phyloP scores from a whole-genome alignment of 805 yeast species.

The Ogataea thermomethanolica region DNA sequence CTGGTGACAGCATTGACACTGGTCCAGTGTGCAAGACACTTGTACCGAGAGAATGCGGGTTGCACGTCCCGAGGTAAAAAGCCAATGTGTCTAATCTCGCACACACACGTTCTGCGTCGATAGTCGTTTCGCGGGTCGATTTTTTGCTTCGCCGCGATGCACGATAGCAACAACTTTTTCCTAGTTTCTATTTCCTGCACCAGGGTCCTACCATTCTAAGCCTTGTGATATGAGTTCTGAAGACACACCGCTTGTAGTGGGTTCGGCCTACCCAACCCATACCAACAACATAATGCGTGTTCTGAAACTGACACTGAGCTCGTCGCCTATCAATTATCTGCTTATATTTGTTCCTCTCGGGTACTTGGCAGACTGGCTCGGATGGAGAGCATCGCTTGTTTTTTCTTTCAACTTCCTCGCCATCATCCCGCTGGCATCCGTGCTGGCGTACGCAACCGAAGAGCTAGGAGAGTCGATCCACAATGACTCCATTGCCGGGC shows the following conservation, averaged over 20 bases:
- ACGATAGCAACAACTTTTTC: not conserved
- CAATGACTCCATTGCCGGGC: conserved; percentile 91
- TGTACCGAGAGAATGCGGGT: too few relatives aligned
- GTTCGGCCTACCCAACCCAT: conserved; percentile 1
- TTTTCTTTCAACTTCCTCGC: conserved; percentile 82
- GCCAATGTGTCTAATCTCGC: too few relatives aligned
- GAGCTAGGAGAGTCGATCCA: conserved; percentile 75
- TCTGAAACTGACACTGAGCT: conserved; percentile 20
- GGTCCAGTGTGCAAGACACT: too few relatives aligned
- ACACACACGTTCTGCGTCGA: too few relatives aligned
- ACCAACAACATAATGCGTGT: conserved; percentile 6
- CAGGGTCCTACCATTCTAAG: not conserved
- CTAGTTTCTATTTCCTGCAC: not conserved
- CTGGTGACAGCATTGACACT: too few relatives aligned
- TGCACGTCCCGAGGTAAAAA: too few relatives aligned
- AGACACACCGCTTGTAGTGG: conserved; percentile 10
- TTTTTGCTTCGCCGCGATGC: too few relatives aligned
- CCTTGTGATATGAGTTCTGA: conserved; percentile 13
- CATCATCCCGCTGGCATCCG: conserved; percentile 87
- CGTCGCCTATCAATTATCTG: conserved; percentile 65
- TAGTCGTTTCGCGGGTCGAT: too few relatives aligned
- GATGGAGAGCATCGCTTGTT: conserved; percentile 49
- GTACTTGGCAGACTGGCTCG: conserved; percentile 60
- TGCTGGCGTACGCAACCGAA: conserved; percentile 90
- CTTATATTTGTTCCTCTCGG: conserved; percentile 89